A percentile compares a stretch with the other conserved stretches of the same genome.
phyloP scores from a whole-genome alignment of 179 eudicot species.

The Nepenthes alata region DNA sequence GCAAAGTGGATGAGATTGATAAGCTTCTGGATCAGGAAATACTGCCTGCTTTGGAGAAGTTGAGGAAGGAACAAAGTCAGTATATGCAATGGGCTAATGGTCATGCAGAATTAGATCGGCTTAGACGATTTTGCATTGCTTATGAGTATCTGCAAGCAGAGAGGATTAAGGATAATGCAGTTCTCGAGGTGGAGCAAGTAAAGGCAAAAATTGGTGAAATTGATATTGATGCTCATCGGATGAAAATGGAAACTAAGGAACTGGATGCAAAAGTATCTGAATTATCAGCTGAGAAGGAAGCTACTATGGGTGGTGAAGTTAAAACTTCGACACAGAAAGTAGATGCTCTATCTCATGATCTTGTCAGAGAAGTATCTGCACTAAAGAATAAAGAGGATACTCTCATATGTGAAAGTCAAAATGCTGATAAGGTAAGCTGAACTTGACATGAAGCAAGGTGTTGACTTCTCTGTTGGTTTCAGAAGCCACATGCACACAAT shows the following conservation, averaged over 20 bases:
- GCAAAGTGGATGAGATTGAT: slow-evolving; percentile 94
- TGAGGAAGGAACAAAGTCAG: slow-evolving; percentile 87
- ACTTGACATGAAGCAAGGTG: neutral
- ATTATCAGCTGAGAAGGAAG: slow-evolving; percentile 71
- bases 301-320: slow-evolving; percentile 80
- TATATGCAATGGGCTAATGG: slow-evolving; percentile 99
- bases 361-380: slow-evolving; percentile 67
- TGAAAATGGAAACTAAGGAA: slow-evolving; percentile 53
- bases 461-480: neutral
- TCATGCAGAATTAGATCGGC: slow-evolving; percentile 77
- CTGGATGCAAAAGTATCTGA: slow-evolving; percentile 57
- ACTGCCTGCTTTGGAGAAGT: slow-evolving; percentile 85
- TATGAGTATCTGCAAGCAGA: slow-evolving; percentile 85
- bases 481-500: too few species aligned
- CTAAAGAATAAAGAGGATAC: slow-evolving; percentile 74
- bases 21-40: slow-evolving; percentile 93
- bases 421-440: slow-evolving; percentile 59
- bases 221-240: slow-evolving; percentile 29
- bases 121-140: slow-evolving; percentile 88
- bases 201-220: slow-evolving; percentile 53
- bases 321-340: slow-evolving; percentile 60
- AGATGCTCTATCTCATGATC: slow-evolving; percentile 63
- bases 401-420: slow-evolving; percentile 51
- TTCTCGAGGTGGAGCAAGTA: slow-evolving; percentile 47
- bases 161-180: slow-evolving; percentile 62